phyloP scores from a whole-genome alignment of 148 eudicot species.

The Chenopodium formosanum region DNA sequence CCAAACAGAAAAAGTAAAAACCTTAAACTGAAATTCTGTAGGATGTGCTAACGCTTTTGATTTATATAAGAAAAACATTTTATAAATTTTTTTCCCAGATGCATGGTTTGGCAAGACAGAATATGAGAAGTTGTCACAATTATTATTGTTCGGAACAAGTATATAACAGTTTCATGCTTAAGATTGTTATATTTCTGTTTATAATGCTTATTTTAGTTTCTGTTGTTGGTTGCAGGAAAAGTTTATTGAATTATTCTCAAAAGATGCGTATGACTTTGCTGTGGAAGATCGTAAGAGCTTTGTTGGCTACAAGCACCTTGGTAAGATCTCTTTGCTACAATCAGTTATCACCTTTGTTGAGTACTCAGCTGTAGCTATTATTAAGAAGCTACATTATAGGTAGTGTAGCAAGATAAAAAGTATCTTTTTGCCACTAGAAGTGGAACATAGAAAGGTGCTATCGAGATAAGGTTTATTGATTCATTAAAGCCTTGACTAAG shows the following conservation, averaged over 20 bases:
- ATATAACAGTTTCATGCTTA: neutral
- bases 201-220: neutral
- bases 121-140: neutral
- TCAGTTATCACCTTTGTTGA: neutral
- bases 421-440: neutral
- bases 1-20: neutral
- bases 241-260: conserved; percentile 58
- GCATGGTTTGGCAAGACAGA: neutral
- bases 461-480: neutral
- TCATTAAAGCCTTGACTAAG: neutral
- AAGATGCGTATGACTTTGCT: conserved; percentile 61
- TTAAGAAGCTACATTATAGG: neutral
- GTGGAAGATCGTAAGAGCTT: conserved; percentile 48
- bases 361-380: neutral
- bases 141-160: neutral
- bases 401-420: neutral
- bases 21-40: neutral
- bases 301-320: conserved; percentile 57
- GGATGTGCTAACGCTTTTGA: neutral
- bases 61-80: neutral
- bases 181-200: neutral
- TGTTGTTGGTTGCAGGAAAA: conserved; percentile 54
- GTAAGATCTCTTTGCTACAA: conserved; percentile 39
- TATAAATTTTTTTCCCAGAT: neutral
- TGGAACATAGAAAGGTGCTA: neutral